phyloP scores from a whole-genome alignment of 73 alveolate species.

The Paramecium bursaria region DNA sequence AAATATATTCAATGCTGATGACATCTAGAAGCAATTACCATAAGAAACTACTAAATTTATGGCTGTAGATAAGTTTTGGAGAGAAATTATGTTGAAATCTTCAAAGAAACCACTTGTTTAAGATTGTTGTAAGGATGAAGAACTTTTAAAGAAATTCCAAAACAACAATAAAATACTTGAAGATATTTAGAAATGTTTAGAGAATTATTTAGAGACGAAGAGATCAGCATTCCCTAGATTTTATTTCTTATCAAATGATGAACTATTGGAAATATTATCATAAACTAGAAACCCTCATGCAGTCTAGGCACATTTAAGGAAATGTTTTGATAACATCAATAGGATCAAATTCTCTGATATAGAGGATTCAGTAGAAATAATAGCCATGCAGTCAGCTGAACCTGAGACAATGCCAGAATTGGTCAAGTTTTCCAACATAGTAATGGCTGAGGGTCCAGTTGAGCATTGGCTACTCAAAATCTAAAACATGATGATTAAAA shows the following conservation, averaged over 20 bases:
- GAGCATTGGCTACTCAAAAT: slow-evolving; percentile 97
- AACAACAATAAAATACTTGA: slow-evolving; percentile 92
- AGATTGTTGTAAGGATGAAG: slow-evolving; percentile 95
- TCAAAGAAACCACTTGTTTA: slow-evolving; percentile 91
- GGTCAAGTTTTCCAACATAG: slow-evolving; percentile 89
- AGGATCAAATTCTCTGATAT: slow-evolving; percentile 93
- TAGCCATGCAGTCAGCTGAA: slow-evolving; percentile 95
- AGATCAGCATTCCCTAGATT: slow-evolving; percentile 99
- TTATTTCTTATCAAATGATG: slow-evolving; percentile 99
- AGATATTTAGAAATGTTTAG: slow-evolving; percentile 95
- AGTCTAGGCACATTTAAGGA: slow-evolving; percentile 97
- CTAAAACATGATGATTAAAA: slow-evolving; percentile 95
- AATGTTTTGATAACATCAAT: slow-evolving; percentile 99
- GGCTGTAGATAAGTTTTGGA: slow-evolving; percentile 98
- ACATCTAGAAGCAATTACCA: slow-evolving; percentile 98
- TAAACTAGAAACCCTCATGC: slow-evolving; percentile 98
- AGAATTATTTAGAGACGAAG: slow-evolving; percentile 98
- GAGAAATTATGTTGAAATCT: slow-evolving; percentile 95
- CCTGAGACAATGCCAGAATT: slow-evolving; percentile 81
- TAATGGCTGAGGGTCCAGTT: slow-evolving; percentile 97
- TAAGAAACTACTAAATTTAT: slow-evolving; percentile 96
- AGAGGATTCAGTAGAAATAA: slow-evolving; percentile 90
- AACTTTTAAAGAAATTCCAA: slow-evolving; percentile 91
- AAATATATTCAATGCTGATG: slow-evolving; percentile 99
- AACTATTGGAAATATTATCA: slow-evolving; percentile 97